Evolutionary conservation across 176 grass and related monocot species (phyloP), one percentile per base, ranked within the genome.

Genomic region (Hordeum marinum): DNA sequence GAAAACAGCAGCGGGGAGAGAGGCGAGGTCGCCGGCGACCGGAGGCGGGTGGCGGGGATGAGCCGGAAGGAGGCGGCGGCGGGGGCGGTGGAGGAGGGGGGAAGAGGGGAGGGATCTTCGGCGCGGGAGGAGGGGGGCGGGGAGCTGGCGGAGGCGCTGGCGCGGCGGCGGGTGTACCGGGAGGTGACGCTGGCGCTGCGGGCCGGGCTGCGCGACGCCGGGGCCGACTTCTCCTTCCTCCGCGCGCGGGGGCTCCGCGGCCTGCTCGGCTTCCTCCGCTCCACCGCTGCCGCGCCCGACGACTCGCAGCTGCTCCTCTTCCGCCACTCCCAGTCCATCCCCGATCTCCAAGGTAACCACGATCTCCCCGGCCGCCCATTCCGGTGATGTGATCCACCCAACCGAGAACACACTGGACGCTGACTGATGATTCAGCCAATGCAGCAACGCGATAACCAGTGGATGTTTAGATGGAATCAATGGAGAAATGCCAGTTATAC

Each of bases 171-270:
- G 68, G 37, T 99, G 64, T 99, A 96, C 80, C 90, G 91, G 84
- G 96, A 99, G 86, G 96, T 99, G 86, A 96, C 93, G 57, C 81
- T 99, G 26, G 96, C 96, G 67, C 91, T 99, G 58, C 90, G 88
- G 8, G 87, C 91, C 21, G 96, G 96, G 37, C 84, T 96, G 77
- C 93, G 96, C 70, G 93, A 99, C 39, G 96, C 96, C 74, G 85
- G 50, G 80, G 93, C 91, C 8, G 96, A 99, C 85, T 99, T 96
- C 88, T 99, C 96, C 63, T 99, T 96, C 85, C 91, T 99, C 75
- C 93, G 96, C 7, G 86, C 90, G 73, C 84, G 91, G 9, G 96
- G 91, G 10, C 80, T 99, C 59, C 88, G 86, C 46, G 40, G 63
- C 72, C 87, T 99, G 72, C 92, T 99, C 32, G 91, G 87, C 9